Evolutionary conservation across 2,329 filamentous ascomycete species (phyloP).

Genomic region (Cryphonectria japonica): DNA sequence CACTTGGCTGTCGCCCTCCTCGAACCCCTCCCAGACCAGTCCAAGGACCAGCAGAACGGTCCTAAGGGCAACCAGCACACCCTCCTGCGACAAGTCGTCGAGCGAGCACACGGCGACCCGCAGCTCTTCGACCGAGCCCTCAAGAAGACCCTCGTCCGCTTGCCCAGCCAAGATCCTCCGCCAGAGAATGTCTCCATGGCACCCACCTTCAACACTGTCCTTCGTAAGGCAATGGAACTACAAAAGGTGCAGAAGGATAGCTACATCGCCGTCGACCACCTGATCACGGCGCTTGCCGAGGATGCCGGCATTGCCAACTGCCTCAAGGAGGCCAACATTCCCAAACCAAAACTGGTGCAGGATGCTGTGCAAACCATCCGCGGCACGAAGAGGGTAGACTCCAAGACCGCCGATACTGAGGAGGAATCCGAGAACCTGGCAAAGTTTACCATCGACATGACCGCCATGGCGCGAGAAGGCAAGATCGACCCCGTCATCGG

Average conservation of each 20-base stretch:
- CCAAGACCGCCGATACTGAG: constrained; percentile 92
- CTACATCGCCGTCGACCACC: constrained; percentile 91
- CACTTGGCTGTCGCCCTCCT: constrained; percentile 86
- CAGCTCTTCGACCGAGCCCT: constrained; percentile 86
- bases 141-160: constrained; percentile 87
- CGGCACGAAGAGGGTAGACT: constrained; percentile 91
- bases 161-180: constrained; percentile 93
- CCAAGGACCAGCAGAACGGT: constrained; percentile 81
- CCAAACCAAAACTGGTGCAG: constrained; percentile 87
- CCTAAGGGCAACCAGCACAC: constrained; percentile 67
- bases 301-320: constrained; percentile 74
- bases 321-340: constrained; percentile 85
- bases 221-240: constrained; percentile 83
- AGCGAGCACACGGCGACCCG: constrained; percentile 89
- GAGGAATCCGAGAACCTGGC: constrained; percentile 92
- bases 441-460: constrained; percentile 99
- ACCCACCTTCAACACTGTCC: constrained; percentile 78
- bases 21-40: constrained; percentile 74
- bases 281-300: constrained; percentile 84
- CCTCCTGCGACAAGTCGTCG: constrained; percentile 93
- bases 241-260: constrained; percentile 98
- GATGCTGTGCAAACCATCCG: constrained; percentile 90
- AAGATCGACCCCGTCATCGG: constrained; percentile 98
- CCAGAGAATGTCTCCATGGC: constrained; percentile 86
- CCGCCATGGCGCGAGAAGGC: constrained; percentile 90